These are phyloP conservation scores for Helichrysum umbraculigerum DNA, from an alignment of 129 eudicot genomes.

Conservation along the genomic window DNA sequence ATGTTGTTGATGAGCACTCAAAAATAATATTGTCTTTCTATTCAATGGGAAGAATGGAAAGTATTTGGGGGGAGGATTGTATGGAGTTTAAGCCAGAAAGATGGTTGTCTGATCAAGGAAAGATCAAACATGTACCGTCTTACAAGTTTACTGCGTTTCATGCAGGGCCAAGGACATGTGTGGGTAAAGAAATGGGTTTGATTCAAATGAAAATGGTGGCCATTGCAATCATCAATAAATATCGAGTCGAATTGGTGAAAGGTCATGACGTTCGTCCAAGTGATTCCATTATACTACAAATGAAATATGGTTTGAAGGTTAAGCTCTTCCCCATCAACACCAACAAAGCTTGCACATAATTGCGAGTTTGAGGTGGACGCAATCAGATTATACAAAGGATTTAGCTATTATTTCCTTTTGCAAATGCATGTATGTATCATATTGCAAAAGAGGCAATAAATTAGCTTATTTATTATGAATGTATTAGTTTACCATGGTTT, in stretches of 20 bases:
- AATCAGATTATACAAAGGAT: neutral
- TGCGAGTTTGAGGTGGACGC: neutral
- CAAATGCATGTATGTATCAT: neutral
- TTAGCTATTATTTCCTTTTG: neutral
- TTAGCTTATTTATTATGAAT: too few species aligned
- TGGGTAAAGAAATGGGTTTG: neutral
- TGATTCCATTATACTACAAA: too few species aligned
- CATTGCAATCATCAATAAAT: neutral
- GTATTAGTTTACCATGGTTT: neutral
- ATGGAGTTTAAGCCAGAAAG: neutral
- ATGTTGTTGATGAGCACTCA: neutral
- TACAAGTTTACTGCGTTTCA: neutral
- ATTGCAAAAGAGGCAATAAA: neutral
- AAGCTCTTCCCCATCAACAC: neutral
- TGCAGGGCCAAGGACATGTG: neutral
- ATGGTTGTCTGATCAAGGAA: neutral
- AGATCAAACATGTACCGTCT: neutral
- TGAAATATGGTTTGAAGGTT: too few species aligned
- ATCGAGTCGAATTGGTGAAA: neutral
- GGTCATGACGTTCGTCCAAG: too few species aligned
- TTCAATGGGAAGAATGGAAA: neutral
- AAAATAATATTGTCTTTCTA: neutral
- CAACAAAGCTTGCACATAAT: neutral
- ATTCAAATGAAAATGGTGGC: neutral
- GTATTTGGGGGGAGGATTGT: neutral